Conservation (phyloP, 225 moss, liverwort and hornwort genomes). For the Straminergon stramineum region DNA sequence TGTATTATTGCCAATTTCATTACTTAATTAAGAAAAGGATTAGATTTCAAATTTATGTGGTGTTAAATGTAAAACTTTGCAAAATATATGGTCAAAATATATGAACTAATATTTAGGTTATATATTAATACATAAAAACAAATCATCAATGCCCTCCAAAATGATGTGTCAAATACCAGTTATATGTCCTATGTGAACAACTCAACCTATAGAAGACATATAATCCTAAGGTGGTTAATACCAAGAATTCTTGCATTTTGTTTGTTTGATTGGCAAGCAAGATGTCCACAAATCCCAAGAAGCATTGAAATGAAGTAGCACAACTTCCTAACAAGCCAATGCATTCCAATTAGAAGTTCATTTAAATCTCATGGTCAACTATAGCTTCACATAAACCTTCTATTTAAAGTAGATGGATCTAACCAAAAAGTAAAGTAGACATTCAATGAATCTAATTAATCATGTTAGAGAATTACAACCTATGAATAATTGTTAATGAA, state of each 20-base stretch:
- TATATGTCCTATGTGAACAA: background rate
- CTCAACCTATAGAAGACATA: background rate
- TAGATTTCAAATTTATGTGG: background rate
- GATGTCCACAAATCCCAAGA: background rate
- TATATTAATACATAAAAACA: background rate
- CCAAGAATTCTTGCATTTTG: background rate
- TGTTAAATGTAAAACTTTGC: background rate
- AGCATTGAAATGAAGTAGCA: background rate
- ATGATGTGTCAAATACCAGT: background rate
- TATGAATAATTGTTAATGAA: background rate
- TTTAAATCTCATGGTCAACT: background rate
- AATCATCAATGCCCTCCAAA: background rate
- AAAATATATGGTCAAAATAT: background rate
- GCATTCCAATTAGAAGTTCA: background rate
- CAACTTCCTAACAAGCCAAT: background rate
- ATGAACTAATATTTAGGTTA: no score
- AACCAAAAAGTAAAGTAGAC: background rate
- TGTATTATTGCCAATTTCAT: no score
- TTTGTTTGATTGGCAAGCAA: background rate
- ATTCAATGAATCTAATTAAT: background rate
- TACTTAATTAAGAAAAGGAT: background rate
- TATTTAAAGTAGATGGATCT: background rate
- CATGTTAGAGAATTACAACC: background rate
- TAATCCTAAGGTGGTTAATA: background rate
- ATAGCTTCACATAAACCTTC: background rate